Base-by-base conservation (phyloP, 106 monocot species). In the Iris macrosiphon region DNA sequence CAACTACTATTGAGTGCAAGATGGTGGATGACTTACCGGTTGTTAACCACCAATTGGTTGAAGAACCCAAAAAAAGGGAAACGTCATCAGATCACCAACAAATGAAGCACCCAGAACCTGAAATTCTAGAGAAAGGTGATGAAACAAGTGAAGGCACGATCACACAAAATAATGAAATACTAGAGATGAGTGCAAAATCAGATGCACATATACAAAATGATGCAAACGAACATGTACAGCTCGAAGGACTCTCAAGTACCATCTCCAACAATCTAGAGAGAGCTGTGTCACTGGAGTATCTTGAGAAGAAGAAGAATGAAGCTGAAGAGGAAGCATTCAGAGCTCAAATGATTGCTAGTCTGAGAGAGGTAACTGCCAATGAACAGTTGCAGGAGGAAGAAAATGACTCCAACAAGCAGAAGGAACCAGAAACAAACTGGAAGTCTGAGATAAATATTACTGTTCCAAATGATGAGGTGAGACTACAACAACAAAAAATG, bases 391-490 rank as follows among this genome's bases (percentile, higher is more conserved):
- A 41, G 29, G 17, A 46, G 7, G 39, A 50, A 12, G 24, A 51
- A 15, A 40, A 11, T 28, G 18, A 63, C 25, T 37, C 26, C 24
- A 21, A 40, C 8, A 28, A 51, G 38, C 50, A 37, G n/a, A 42
- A 21, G 18, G 67, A 34, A 45, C 16, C 18, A 21, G 23, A 13
- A 31, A n/a, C 23, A 40, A 23, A 29, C 12, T 28, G 25, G 25
- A 18, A 51, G 25, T 0, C 1, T 6, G 37, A 18, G 23, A 22
- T 11, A 56, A 37, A 1, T 23, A 28, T 38, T 27, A 24, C 47
- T 20, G 54, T 35, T 57, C 24, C 67, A 67, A 18, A 18, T 67
- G 67, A 57, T 54, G 21, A 42, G 64, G 64, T 65, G 20, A 28
- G 40, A 52, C 22, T 32, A 65, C 6, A 29, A 14, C n/a, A 31